Conservation (phyloP, 73 alveolate species). For the Tetrahymena borealis region DNA sequence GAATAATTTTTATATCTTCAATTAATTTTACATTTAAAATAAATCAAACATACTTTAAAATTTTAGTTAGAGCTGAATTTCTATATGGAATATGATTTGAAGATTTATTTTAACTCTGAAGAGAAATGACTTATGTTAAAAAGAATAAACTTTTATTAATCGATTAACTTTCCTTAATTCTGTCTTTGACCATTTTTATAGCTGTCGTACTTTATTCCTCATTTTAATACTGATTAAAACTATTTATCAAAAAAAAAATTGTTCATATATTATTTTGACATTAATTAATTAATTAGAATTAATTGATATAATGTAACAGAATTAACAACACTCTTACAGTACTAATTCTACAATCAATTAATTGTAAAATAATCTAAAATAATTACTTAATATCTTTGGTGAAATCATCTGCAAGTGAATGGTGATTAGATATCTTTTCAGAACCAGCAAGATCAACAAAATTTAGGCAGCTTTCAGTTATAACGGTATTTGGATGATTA, state of each 20-base stretch:
- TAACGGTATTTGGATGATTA: slow-evolving; percentile 14
- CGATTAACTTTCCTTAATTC: slow-evolving; percentile 30
- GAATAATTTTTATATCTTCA: background rate
- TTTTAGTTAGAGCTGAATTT: slow-evolving; percentile 33
- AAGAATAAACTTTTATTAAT: slow-evolving; percentile 38
- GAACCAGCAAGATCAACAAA: slow-evolving; percentile 42
- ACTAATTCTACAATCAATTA: no score
- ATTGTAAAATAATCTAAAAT: no score
- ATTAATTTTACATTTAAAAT: background rate
- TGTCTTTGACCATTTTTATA: slow-evolving; percentile 8
- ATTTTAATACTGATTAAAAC: background rate
- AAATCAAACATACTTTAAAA: slow-evolving; percentile 13
- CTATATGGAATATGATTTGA: slow-evolving; percentile 42
- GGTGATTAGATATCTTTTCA: slow-evolving; percentile 23
- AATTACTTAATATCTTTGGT: background rate
- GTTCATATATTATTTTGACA: no score
- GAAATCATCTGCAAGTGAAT: slow-evolving; percentile 6
- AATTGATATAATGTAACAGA: no score
- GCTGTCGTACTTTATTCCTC: background rate
- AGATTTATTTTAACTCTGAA: slow-evolving; percentile 25
- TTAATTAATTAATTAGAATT: no score
- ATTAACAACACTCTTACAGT: no score
- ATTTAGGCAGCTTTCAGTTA: slow-evolving; percentile 48
- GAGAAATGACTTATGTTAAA: slow-evolving; percentile 32
- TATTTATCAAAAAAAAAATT: background rate